Evolutionary conservation across 2,329 filamentous ascomycete genomes (phyloP), one percentile per base, ranked within the genome.

Genomic region (Exophiala xenobiotica): DNA sequence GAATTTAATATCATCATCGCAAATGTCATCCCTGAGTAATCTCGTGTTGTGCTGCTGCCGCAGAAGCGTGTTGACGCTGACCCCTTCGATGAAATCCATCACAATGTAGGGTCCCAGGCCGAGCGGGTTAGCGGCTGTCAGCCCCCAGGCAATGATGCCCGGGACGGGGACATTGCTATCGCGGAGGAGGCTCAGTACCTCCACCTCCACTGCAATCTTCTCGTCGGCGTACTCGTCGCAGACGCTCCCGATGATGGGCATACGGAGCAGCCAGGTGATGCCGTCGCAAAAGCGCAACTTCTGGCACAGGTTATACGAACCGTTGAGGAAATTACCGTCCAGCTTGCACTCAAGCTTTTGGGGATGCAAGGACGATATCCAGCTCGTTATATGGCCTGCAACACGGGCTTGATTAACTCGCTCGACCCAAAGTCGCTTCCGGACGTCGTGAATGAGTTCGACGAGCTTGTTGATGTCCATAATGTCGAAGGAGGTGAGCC

Each of bases 281-380:
- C 44, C 48, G 24, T 67, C 60, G 23, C 41, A 52, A 43, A 69
- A 70, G 7, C 65, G 60, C 56, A 70, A 63, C 49, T 68, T 69
- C 19, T 66, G 38, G 6, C 65, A 60, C 2, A 62, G 61, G 56
- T 68, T 70, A 38, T 65, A 70, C 53, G 64, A 50, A 19, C 65
- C 65, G 57, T 67, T 43, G 53, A 65, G 54, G 59, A 69, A 66
- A 35, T 57, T 59, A 35, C 66, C 56, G 5, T 67, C 64, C 20
- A 67, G 61, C 49, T 61, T 49, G 58, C 67, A 69, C 35, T 60
- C 61, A 61, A 67, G 63, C 38, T 63, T 63, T 18, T 65, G 16
- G 23, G 64, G 61, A 62, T 70, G 63, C 46, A 68, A 68, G 45
- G 62, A 65, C 23, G 66, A 70, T 26, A 68, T 63, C 67, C 66